Base-by-base conservation (phyloP, 2,329 filamentous ascomycete species). In the Magnaporthiopsis rhizophila region DNA sequence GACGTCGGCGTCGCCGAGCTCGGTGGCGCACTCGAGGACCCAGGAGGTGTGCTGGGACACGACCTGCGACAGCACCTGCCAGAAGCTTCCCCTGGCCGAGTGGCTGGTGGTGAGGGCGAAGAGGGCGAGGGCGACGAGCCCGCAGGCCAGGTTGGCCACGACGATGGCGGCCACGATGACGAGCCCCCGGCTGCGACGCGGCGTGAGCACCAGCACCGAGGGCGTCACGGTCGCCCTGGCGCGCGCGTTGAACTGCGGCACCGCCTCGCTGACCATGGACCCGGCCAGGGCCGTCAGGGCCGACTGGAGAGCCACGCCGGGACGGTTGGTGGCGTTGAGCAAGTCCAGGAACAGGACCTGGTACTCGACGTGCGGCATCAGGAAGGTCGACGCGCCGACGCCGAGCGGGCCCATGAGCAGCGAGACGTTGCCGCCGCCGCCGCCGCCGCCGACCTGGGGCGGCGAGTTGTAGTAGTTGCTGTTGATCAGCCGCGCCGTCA, bases 401-500 rank as follows among this genome's bases (percentile, higher is more conserved):
- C 53, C 62, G 9, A 63, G 62, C 24, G 56, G 62, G 36, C 59
- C 62, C 9, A 90, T 73, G 0, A 80, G 82, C 13, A 90, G 76
- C 1, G 75, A 79, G 0, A 81, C 82, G 56, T 63, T 63, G 18
- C 32, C 32, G 32, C 32, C 32, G 34, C 34, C 34, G 34, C 34
- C 82, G 28, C 28, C 28, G 28, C 28, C 28, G 28, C 28, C 84
- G 1, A 83, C 74, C 66, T 87, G 85, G 0, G 28, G 3, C 34
- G 88, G 88, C 32, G 90, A 77, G 0, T 79, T 81, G 1, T 88
- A 71, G 1, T 88, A 71, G 36, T 78, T 78, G 3, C 85, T 45
- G 62, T 59, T 63, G 53, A 70, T 63, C 21, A 69, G 64, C 32
- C 68, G 67, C 26, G 66, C 66, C n/a, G 66, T 66, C 53, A 68